Base-by-base conservation (phyloP, 2,329 filamentous ascomycete species). In the Colletotrichum plurivorum region DNA sequence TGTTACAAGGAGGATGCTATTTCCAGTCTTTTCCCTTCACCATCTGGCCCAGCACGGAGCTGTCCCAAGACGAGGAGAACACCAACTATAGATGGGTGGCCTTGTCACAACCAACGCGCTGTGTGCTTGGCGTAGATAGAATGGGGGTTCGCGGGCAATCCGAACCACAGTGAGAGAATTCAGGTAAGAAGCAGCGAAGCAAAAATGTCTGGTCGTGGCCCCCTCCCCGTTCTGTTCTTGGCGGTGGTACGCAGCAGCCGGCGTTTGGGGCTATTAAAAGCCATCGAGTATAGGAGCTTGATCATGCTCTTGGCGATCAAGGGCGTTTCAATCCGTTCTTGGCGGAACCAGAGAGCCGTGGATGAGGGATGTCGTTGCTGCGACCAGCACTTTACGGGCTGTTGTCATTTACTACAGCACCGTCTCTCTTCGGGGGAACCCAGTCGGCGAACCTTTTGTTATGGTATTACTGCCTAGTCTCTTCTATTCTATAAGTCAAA, bases 211-310 rank as follows among this genome's bases (percentile, higher is more conserved):
- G 31, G 31, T 36, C 31, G 31, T 36, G 31, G 8, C 31, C 7
- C 31, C 27, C 5, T 7, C 27, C 8, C 10, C 31, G 10, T 36
- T 10, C 8, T 9, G 8, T 48, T 18, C 66, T 69, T 69, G 66
- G 61, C 66, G 54, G 31, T 36, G 41, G 22, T 69, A 55, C 54
- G 53, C 48, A 16, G 55, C n/a, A 15, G 31, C 31, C 31, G 31
- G 61, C 22, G 66, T 69, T 65, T 69, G 39, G 66, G 61, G 54
- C 60, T 69, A 69, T 69, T 25, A 55, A 55, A 65, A 55, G 66
- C 49, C 54, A 60, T 69, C 66, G 66, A 55, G 43, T 64, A 60
- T 56, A 65, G n/a, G 61, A 69, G 66, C 66, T 69, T 55, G 66
- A 65, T 57, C 54, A 45, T 65, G 66, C 61, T 55, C 66, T 69